phyloP scores from a whole-genome alignment of 805 yeast species.

The Saturnispora saitoi region DNA sequence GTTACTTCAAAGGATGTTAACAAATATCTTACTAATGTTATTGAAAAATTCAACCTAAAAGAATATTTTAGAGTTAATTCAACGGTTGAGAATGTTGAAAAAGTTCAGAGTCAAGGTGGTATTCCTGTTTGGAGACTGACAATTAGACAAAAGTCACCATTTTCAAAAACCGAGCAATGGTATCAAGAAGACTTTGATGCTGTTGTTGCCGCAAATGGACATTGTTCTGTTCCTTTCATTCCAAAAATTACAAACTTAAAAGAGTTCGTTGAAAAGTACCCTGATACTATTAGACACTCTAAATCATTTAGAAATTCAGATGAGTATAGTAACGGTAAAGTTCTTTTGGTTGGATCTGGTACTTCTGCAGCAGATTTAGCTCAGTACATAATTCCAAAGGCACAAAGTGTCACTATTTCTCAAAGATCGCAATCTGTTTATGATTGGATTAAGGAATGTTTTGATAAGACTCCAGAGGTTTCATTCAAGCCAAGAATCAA shows the following conservation, averaged over 20 bases:
- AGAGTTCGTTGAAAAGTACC: slow-evolving; percentile 27
- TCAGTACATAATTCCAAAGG: slow-evolving; percentile 28
- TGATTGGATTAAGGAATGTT: slow-evolving; percentile 13
- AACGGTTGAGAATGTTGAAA: slow-evolving; percentile 32
- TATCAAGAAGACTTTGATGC: slow-evolving; percentile 47
- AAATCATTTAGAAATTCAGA: slow-evolving; percentile 41
- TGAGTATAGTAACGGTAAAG: slow-evolving; percentile 33
- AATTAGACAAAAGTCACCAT: slow-evolving; percentile 10
- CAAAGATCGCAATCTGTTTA: slow-evolving; percentile 20
- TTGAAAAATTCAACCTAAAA: slow-evolving; percentile 21
- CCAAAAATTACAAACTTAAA: slow-evolving; percentile 35
- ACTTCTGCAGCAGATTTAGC: slow-evolving; percentile 36
- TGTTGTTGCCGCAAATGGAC: slow-evolving; percentile 55
- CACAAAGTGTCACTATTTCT: slow-evolving; percentile 13
- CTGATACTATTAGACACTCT: slow-evolving; percentile 45
- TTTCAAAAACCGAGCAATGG: slow-evolving; percentile 27
- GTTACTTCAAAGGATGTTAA: slow-evolving; percentile 17
- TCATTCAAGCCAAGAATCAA: slow-evolving; percentile 17
- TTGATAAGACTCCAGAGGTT: slow-evolving; percentile 11
- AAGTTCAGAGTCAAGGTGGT: slow-evolving; percentile 29
- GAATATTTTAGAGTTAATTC: slow-evolving; percentile 32
- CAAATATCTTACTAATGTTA: slow-evolving; percentile 9
- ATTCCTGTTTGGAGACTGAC: slow-evolving; percentile 12
- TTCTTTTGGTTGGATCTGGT: slow-evolving; percentile 36
- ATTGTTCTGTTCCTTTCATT: slow-evolving; percentile 44